A percentile compares a stretch with the other conserved stretches of the same genome.
phyloP scores from a whole-genome alignment of 345 rosid species.

The Durio zibethinus region DNA sequence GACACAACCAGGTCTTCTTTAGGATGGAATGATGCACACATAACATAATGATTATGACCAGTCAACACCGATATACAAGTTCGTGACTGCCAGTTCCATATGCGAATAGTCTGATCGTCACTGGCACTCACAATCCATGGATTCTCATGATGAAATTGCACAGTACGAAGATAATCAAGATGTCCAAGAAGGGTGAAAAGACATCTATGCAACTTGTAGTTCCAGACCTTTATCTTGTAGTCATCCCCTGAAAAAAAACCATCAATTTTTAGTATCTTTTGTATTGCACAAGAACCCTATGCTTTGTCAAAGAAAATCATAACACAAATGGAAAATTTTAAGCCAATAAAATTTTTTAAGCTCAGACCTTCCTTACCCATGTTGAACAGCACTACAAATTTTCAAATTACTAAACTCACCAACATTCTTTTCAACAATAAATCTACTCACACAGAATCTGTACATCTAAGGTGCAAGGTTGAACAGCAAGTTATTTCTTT shows the following conservation, averaged over 20 bases:
- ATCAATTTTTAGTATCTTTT: background rate
- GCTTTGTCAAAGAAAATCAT: background rate
- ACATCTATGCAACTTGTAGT: slow-evolving; percentile 86
- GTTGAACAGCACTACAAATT: background rate
- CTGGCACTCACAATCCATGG: slow-evolving; percentile 99
- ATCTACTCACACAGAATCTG: background rate
- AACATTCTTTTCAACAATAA: background rate
- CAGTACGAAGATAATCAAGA: slow-evolving; percentile 94
- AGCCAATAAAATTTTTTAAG: background rate
- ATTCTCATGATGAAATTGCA: slow-evolving; percentile 92
- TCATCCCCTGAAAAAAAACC: slow-evolving; percentile 72
- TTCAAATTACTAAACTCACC: background rate
- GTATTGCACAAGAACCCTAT: background rate
- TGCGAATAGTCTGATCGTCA: slow-evolving; percentile 95
- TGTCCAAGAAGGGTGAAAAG: slow-evolving; percentile 95
- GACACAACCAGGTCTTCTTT: slow-evolving; percentile 97
- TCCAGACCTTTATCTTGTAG: slow-evolving; percentile 98
- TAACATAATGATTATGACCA: slow-evolving; percentile 96
- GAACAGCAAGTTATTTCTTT: background rate
- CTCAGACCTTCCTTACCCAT: background rate
- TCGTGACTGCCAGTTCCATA: slow-evolving; percentile 99
- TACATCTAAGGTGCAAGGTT: background rate
- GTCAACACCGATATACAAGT: slow-evolving; percentile 93
- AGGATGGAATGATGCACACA: slow-evolving; percentile 98
- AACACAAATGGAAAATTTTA: background rate